phyloP scores from a whole-genome alignment of 192 early-diverging fungal species.

The Rhizophagus prolifer region DNA sequence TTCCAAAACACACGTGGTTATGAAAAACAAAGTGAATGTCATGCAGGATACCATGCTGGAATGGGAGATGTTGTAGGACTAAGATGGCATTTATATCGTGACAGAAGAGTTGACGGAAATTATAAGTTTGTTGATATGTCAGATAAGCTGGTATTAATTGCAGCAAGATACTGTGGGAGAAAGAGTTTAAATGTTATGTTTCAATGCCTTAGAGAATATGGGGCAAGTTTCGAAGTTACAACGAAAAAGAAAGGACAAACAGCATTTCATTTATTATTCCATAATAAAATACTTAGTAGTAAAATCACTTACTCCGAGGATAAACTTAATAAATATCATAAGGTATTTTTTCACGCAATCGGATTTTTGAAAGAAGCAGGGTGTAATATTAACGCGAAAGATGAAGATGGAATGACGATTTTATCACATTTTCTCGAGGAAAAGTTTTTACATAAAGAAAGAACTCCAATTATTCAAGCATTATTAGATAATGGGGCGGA shows the following conservation, averaged over 20 bases:
- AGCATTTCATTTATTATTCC: slow-evolving; percentile 1
- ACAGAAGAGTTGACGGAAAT: not conserved
- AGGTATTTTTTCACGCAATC: not conserved
- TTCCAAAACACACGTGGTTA: not conserved
- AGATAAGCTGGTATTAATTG: slow-evolving; percentile 2
- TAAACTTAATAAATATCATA: not conserved
- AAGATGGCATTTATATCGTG: not conserved
- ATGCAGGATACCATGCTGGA: slow-evolving; percentile 1
- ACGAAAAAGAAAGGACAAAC: not conserved
- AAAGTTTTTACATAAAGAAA: not conserved
- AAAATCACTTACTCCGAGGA: not conserved
- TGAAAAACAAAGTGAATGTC: not conserved
- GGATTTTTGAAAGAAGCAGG: not conserved
- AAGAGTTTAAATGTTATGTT: not conserved
- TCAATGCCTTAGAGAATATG: not conserved
- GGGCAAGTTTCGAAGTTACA: not conserved
- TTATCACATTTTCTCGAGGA: not conserved
- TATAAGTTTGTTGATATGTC: not conserved
- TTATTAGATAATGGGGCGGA: slow-evolving; percentile 1
- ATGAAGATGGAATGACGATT: not conserved
- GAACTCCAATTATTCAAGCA: not conserved
- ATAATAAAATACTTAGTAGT: not conserved
- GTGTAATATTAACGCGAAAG: slow-evolving; percentile 9
- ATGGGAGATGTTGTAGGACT: not conserved
- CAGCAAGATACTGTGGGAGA: not conserved